Evolutionary conservation across 495 filamentous ascomycete species (phyloP).

Genomic region (Trichoderma gamsii): DNA sequence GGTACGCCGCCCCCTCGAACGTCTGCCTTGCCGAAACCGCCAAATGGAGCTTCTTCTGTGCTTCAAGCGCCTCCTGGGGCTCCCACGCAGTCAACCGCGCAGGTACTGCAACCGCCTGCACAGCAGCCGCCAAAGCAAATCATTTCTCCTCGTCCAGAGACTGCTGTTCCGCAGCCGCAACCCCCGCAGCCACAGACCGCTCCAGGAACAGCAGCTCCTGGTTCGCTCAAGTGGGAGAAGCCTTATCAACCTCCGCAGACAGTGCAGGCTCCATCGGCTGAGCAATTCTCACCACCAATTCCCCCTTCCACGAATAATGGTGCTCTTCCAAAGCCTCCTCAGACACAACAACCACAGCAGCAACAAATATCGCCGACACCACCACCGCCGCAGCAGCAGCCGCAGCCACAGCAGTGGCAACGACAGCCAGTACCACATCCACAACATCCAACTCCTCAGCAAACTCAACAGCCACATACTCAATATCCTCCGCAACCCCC

Average conservation of each 20-base stretch:
- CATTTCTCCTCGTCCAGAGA: conserved; percentile 21
- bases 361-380: conserved; percentile 26
- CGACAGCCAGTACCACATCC: conserved; percentile 19
- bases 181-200: conserved; percentile 19
- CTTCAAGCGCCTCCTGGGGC: conserved; percentile 14
- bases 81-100: background rate
- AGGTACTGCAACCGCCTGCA: background rate
- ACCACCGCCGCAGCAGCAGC: conserved; percentile 21
- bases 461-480: conserved; percentile 20
- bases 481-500: conserved; percentile 21
- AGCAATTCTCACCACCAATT: conserved; percentile 17
- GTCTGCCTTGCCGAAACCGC: background rate
- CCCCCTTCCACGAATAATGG: conserved; percentile 18
- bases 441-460: conserved; percentile 13
- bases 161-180: conserved; percentile 17
- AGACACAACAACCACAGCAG: conserved; percentile 18
- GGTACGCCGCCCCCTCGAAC: background rate
- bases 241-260: conserved; percentile 37
- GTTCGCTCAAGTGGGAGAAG: conserved; percentile 43
- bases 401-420: conserved; percentile 18
- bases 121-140: conserved; percentile 6
- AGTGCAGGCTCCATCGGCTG: conserved; percentile 22
- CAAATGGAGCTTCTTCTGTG: conserved; percentile 2
- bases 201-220: conserved; percentile 12
- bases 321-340: conserved; percentile 5